Conservation (phyloP, 2,329 filamentous ascomycete genomes). For the Aspergillus pseudotamarii region DNA sequence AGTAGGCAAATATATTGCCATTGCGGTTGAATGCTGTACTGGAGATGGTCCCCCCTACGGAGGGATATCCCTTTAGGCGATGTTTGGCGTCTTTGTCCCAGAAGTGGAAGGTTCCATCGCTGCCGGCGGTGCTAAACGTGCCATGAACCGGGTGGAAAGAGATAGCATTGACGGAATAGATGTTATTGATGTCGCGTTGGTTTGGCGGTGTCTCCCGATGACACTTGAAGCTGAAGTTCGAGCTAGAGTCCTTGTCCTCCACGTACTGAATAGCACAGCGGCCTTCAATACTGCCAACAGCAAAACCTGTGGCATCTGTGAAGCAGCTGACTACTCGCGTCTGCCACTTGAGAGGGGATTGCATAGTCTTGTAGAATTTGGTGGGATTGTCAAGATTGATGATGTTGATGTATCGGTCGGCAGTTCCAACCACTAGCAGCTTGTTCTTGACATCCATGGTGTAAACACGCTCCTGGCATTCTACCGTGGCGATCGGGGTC, state of each 20-base stretch:
- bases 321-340: constrained; percentile 95
- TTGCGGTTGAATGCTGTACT: constrained; percentile 87
- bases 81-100: constrained; percentile 90
- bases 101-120: constrained; percentile 82
- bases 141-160: constrained; percentile 96
- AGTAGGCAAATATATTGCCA: constrained; percentile 83
- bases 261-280: constrained; percentile 98
- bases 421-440: constrained; percentile 87
- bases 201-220: constrained; percentile 77
- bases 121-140: constrained; percentile 96
- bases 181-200: constrained; percentile 73
- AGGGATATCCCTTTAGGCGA: constrained; percentile 83
- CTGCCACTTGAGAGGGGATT: constrained; percentile 98
- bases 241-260: constrained; percentile 87
- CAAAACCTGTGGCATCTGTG: constrained; percentile 85
- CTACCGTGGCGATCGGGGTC: constrained; percentile 48
- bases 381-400: constrained; percentile 85
- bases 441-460: constrained; percentile 89
- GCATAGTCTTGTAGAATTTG: constrained; percentile 93
- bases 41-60: constrained; percentile 83
- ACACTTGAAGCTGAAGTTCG: constrained; percentile 99
- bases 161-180: constrained; percentile 95
- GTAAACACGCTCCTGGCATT: constrained; percentile 65
- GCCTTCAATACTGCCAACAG: constrained; percentile 94
- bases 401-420: constrained; percentile 94